Evolutionary conservation across 129 eudicot species (phyloP).

Genomic region (Artemisia argyi): DNA sequence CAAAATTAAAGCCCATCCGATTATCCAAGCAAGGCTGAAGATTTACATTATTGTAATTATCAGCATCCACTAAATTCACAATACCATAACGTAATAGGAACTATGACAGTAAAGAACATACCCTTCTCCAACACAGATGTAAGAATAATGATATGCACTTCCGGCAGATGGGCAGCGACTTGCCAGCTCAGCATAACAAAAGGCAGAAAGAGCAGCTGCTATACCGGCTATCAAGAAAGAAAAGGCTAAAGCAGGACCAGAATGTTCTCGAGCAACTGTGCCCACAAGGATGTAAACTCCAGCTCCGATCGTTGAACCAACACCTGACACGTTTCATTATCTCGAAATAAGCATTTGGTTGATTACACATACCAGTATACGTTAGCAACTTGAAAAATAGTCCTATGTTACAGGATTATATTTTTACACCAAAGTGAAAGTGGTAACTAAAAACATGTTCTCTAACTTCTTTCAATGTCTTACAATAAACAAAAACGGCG

Average conservation of each 20-base stretch:
- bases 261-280: constrained; percentile 93
- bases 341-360: background rate
- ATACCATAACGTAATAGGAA: background rate
- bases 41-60: constrained; percentile 7
- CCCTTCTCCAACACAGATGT: constrained; percentile 99
- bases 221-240: constrained; percentile 95
- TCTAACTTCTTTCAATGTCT: background rate
- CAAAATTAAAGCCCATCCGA: constrained; percentile 97
- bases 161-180: constrained; percentile 99
- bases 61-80: constrained; percentile 1
- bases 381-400: background rate
- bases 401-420: background rate
- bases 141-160: constrained; percentile 98
- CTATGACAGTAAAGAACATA: constrained; percentile 19
- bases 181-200: constrained; percentile 98
- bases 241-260: constrained; percentile 92
- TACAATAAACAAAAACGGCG: background rate
- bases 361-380: constrained; percentile 13
- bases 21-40: constrained; percentile 92
- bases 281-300: constrained; percentile 99
- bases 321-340: constrained; percentile 48
- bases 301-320: constrained; percentile 98
- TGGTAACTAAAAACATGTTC: background rate
- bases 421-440: background rate
- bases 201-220: constrained; percentile 99